Percentiles rank a stretch among this genome's conserved stretches.
Conservation (phyloP, 495 filamentous ascomycete species). For the Lasiosphaeria hispida region DNA sequence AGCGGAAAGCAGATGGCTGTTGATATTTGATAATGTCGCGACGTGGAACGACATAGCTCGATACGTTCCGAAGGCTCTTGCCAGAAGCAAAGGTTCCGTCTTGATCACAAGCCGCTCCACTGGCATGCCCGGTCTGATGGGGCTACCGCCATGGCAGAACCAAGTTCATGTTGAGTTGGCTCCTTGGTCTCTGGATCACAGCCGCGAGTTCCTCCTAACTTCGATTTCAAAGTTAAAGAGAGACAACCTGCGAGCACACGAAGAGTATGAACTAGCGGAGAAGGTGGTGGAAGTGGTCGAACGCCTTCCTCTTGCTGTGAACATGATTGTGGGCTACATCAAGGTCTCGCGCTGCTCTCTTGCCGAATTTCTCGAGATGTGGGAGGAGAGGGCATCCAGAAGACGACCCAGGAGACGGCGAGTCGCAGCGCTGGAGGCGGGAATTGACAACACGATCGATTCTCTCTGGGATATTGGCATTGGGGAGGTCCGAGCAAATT, state of each 20-base stretch:
- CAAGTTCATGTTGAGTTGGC: conserved; percentile 7
- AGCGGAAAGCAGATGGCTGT: conserved; percentile 22
- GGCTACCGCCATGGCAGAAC: neutral
- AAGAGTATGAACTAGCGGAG: conserved; percentile 16
- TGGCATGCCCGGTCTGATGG: neutral
- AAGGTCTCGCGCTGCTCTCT: conserved; percentile 20
- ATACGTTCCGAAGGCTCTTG: conserved; percentile 20
- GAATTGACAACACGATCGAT: conserved; percentile 16
- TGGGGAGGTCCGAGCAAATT: conserved; percentile 19
- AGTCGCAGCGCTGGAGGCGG: neutral
- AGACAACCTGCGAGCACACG: neutral
- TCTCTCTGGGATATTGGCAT: conserved; percentile 27
- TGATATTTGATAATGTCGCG: conserved; percentile 28
- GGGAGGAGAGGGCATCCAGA: conserved; percentile 20
- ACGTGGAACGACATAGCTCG: conserved; percentile 14
- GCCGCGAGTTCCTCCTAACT: conserved; percentile 17
- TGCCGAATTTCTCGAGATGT: conserved; percentile 27
- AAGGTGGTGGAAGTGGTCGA: conserved; percentile 18
- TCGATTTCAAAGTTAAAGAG: conserved; percentile 6
- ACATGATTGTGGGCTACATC: conserved; percentile 25
- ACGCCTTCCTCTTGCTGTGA: conserved; percentile 23
- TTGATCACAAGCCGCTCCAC: conserved; percentile 19
- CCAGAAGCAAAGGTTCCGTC: conserved; percentile 18
- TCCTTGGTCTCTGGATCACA: conserved; percentile 2
- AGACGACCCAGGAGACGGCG: neutral